Percentiles rank a stretch among this genome's conserved stretches.
These are phyloP conservation scores for Aspergillus fumigatus DNA, from an alignment of 2,329 filamentous ascomycete species.

Conservation along the genomic window DNA sequence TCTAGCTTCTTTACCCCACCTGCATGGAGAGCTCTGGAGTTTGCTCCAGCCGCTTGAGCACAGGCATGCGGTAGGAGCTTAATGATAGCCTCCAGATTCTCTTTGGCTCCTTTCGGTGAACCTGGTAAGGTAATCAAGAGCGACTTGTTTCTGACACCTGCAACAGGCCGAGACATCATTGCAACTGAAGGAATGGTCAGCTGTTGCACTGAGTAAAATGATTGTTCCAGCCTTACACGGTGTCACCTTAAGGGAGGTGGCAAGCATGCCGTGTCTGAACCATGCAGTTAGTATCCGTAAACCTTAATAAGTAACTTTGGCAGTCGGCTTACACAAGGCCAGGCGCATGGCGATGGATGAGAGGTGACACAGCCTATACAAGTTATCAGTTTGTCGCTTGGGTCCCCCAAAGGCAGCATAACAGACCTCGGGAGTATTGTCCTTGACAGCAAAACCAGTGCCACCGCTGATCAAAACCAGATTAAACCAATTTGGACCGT, in stretches of 20 bases:
- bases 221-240: slow-evolving; percentile 64
- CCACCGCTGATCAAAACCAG: slow-evolving; percentile 85
- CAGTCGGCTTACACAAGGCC: slow-evolving; percentile 64
- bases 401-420: not conserved
- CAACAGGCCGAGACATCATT: slow-evolving; percentile 91
- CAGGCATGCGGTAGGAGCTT: slow-evolving; percentile 96
- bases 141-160: slow-evolving; percentile 75
- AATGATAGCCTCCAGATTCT: slow-evolving; percentile 84
- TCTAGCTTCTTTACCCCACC: slow-evolving; percentile 83
- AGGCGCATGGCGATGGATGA: slow-evolving; percentile 80
- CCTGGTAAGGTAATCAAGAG: slow-evolving; percentile 87
- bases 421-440: slow-evolving; percentile 80
- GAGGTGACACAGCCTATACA: slow-evolving; percentile 65
- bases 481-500: slow-evolving; percentile 60
- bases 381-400: slow-evolving; percentile 11
- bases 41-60: slow-evolving; percentile 73
- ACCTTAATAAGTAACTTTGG: not conserved
- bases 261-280: slow-evolving; percentile 79
- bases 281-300: slow-evolving; percentile 17
- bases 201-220: slow-evolving; percentile 6
- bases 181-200: slow-evolving; percentile 61
- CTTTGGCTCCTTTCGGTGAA: slow-evolving; percentile 89
- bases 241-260: slow-evolving; percentile 76
- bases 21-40: slow-evolving; percentile 73
- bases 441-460: slow-evolving; percentile 82